These are phyloP conservation scores for Arthrobotrys iridis DNA, from an alignment of 2,329 filamentous ascomycete genomes.

Conservation along the genomic window DNA sequence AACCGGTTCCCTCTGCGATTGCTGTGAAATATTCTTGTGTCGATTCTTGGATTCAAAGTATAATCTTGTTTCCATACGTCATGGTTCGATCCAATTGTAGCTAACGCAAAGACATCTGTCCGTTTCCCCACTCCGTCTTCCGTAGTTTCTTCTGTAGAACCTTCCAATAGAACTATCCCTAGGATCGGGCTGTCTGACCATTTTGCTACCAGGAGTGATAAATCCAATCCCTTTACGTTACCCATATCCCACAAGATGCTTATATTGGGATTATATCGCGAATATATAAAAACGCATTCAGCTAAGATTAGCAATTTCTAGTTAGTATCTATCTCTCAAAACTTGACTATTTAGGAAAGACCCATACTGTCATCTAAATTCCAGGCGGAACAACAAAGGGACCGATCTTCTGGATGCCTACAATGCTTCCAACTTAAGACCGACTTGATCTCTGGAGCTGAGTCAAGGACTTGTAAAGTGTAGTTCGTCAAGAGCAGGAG, in stretches of 20 bases:
- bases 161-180: conserved; percentile 27
- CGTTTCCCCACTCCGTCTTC: not conserved
- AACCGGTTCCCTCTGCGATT: conserved; percentile 16
- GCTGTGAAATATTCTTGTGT: conserved; percentile 15
- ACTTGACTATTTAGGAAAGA: not conserved
- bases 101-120: conserved; percentile 17
- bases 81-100: conserved; percentile 19
- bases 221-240: not conserved
- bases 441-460: not conserved
- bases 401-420: conserved; percentile 36
- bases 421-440: conserved; percentile 36
- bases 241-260: conserved; percentile 14
- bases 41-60: conserved; percentile 21
- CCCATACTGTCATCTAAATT: conserved; percentile 24
- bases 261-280: conserved; percentile 40
- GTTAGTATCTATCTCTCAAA: not conserved
- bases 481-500: conserved; percentile 44
- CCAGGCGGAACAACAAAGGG: conserved; percentile 9
- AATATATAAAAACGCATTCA: conserved; percentile 21
- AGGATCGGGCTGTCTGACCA: conserved; percentile 14
- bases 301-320: not conserved
- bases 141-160: conserved; percentile 8
- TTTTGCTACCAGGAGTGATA: conserved; percentile 12
- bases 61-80: conserved; percentile 50
- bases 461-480: conserved; percentile 22